Conservation (phyloP, 352 stramenopile species). For the Phytophthora constricta region DNA sequence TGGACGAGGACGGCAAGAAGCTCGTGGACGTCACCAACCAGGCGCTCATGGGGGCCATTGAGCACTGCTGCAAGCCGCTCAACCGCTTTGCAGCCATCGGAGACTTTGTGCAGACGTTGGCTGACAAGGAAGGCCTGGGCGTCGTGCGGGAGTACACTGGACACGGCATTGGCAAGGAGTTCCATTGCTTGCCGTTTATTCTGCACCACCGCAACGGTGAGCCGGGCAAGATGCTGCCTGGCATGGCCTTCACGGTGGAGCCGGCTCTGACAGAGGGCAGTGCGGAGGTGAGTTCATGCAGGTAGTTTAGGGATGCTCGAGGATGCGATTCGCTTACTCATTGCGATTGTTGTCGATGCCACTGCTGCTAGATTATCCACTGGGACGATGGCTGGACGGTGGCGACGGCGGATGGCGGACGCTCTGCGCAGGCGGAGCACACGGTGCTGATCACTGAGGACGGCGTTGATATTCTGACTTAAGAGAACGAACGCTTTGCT, state of each 20-base stretch:
- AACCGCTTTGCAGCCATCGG: conserved; percentile 95
- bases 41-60: conserved; percentile 86
- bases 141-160: conserved; percentile 94
- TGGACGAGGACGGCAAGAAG: conserved; percentile 84
- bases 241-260: conserved; percentile 99
- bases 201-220: conserved; percentile 89
- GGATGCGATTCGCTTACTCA: not conserved
- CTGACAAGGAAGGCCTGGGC: conserved; percentile 77
- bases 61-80: conserved; percentile 91
- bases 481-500: no score
- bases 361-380: conserved; percentile 66
- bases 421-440: conserved; percentile 98
- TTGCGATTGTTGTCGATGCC: not conserved
- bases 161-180: conserved; percentile 96
- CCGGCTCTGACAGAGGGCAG: conserved; percentile 95
- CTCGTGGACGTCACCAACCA: conserved; percentile 92
- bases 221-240: conserved; percentile 83
- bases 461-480: conserved; percentile 96
- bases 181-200: conserved; percentile 97
- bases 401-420: conserved; percentile 92
- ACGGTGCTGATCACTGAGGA: conserved; percentile 96
- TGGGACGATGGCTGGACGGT: conserved; percentile 98
- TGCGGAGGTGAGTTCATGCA: conserved; percentile 59
- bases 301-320: not conserved
- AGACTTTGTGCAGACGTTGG: conserved; percentile 92